Base-by-base conservation (phyloP, 73 alveolate genomes). In the Effrenium voratum region DNA sequence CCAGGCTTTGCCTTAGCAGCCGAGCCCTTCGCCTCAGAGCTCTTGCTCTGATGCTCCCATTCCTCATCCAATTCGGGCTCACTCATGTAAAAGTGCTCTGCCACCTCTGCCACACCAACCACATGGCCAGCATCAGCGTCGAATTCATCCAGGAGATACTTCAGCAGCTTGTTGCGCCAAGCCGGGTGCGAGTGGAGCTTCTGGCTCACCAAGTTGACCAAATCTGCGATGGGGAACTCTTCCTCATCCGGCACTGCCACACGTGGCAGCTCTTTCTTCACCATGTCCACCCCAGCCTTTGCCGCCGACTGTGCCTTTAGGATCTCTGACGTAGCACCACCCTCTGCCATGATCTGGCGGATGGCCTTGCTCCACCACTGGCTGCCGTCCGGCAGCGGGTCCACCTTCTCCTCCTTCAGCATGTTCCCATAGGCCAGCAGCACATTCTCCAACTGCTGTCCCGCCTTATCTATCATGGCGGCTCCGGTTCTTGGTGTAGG, bases 401-500 rank as follows among this genome's bases (percentile, higher is more conserved):
- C 16, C 34, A 41, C 59, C 36, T 41, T 34, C 5, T 26, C 10
- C 59, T 75, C 16, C 40, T 41, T 16, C 3, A 75, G 5, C n/a
- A 75, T 12, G 34, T 5, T 10, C 38, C 40, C 32, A 26, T 75
- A 75, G 4, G 16, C 59, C 38, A 4, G 50, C 52, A 75, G 59
- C 5, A 75, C 86, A 6, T 75, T 38, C 59, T 75, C 26, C 40
- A 75, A 36, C 19, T 36, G 3, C 59, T 75, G 19, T 13, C 13
- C 86, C 3, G 59, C 59, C 52, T 75, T 52, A 57, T 75, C 86
- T 12, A 75, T 5, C 40, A 30, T 40, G 34, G 86, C 86, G 2
- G 86, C 86, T 40, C 86, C 86, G 36, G 60, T 41, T 6, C 86
- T 75, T 75, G 40, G 86, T 40, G 59, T 13, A 75, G 13, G 60